Evolutionary conservation across 176 grass and related monocot species (phyloP), one percentile per base, ranked within the genome.

Genomic region (Melocanna baccifera): DNA sequence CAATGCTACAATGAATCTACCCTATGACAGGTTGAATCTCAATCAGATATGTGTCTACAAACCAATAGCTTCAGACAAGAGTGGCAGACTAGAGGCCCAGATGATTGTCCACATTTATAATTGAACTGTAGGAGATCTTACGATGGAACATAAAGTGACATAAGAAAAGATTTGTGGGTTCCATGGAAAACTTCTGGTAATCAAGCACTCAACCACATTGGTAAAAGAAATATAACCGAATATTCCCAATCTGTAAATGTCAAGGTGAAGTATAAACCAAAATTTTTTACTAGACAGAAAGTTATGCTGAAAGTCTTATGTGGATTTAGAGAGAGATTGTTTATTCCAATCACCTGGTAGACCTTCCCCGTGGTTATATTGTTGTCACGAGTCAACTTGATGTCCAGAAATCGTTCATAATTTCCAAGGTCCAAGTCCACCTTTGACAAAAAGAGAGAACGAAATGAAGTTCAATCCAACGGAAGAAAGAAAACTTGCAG

Each of bases 371-470:
- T 96, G 69, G 97, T 99, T 70, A 99, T 99, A 68, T 99, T 99
- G 88, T 99, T 94, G 81, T 99, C 97, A 62, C 91, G 91, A 87
- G 97, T 99, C 77, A 99, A 84, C 85, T 92, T 99, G 78, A 99
- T 89, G 84, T 99, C 93, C 62, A 99, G 88, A 84, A 99, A 99
- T 30, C 97, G 88, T 48, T 99, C 97, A 18, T 99, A 99, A 73
- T 99, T 99, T 86, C 97, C 97, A 86, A 99, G 93, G 88, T 99
- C 97, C 84, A 96, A 86, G 81, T 99, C 97, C 73, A 96, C 97
- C 97, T 99, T 84, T 64, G 71, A 79, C 36, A 55, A 86, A 45
- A 75, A 47, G n/a, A 63, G 68, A 85, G 0, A 48, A 40, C 12
- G 32, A 47, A 82, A 32, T 19, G 59, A 68, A 67, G 67, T 52